Conservation (phyloP, 2,329 filamentous ascomycete species). For the Elsinoe necatrix region DNA sequence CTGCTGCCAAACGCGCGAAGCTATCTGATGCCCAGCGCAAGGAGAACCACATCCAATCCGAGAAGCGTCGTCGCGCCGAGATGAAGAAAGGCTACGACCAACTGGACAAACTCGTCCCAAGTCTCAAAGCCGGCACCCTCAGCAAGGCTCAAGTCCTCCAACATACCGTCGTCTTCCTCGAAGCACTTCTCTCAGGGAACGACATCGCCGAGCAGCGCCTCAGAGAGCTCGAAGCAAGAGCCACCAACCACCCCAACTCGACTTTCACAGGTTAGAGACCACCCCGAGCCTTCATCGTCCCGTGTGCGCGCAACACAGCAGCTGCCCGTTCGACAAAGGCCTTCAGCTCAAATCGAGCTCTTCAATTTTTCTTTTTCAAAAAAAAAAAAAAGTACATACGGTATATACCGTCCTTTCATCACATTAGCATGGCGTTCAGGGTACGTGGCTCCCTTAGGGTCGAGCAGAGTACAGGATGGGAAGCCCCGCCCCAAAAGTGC, state of each 20-base stretch:
- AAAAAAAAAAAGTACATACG: background rate
- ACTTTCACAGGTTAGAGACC: constrained; percentile 1
- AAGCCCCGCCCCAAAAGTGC: no score
- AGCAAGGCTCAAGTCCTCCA: constrained; percentile 75
- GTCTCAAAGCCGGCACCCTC: constrained; percentile 62
- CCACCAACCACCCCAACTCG: background rate
- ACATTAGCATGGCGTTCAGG: background rate
- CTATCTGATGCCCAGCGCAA: constrained; percentile 72
- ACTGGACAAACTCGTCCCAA: constrained; percentile 66
- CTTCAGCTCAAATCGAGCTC: background rate
- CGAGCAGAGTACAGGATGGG: background rate
- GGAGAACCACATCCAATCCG: constrained; percentile 77
- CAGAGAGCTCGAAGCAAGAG: background rate
- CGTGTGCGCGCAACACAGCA: constrained; percentile 11
- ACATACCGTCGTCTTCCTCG: constrained; percentile 70
- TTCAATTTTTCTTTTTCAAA: background rate
- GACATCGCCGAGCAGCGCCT: constrained; percentile 16
- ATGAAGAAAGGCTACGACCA: constrained; percentile 79
- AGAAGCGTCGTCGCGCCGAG: constrained; percentile 74
- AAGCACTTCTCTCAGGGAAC: constrained; percentile 63
- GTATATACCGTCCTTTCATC: background rate
- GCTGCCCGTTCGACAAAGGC: background rate
- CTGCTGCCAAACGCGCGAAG: constrained; percentile 37
- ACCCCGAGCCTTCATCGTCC: background rate
- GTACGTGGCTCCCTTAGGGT: background rate